Base-by-base conservation (phyloP, 2,329 filamentous ascomycete genomes). In the Penicillium verrucosum region DNA sequence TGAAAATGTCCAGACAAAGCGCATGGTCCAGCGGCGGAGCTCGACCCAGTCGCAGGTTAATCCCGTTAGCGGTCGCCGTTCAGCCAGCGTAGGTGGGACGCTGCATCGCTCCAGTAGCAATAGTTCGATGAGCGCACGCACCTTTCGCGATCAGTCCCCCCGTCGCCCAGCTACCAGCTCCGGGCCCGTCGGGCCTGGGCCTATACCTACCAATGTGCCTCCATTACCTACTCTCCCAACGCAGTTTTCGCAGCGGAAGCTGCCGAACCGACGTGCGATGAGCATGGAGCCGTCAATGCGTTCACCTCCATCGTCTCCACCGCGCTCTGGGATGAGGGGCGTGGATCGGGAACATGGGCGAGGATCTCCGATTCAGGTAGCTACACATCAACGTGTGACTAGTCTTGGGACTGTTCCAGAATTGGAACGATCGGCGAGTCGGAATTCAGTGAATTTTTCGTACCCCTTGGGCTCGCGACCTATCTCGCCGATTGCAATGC, bases 111-210 rank as follows among this genome's bases (percentile, higher is more conserved):
- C 82, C 37, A 82, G 80, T 54, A 95, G 92, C 75, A 83, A 83
- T 29, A 83, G 86, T 23, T 96, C 92, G 48, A 96, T 97, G 92
- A 88, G 85, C 30, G 89, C 93, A 71, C 85, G 93, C 56, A 92
- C 91, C 0, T 96, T 97, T 73, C 86, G 92, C 64, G 89, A 88
- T 12, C 85, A 87, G 4, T 95, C 87, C 4, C 90, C 82, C 59
- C 68, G 66, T 54, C 73, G 74, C 36, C 70, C 73, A 30, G 66
- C 70, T 42, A 73, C 79, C 72, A 75, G 74, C 70, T 79, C 80
- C 54, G 69, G 73, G 56, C 73, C 73, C 46, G 71, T 73, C 70
- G 69, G 73, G 56, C 73, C 73, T 46, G 71, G 73, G 70, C 70
- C 75, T 44, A 75, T 27, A 10, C 57, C 73, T 43, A 70, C 73